These are phyloP conservation scores for Brassica carinata DNA, from an alignment of 345 rosid species.

Conservation along the genomic window DNA sequence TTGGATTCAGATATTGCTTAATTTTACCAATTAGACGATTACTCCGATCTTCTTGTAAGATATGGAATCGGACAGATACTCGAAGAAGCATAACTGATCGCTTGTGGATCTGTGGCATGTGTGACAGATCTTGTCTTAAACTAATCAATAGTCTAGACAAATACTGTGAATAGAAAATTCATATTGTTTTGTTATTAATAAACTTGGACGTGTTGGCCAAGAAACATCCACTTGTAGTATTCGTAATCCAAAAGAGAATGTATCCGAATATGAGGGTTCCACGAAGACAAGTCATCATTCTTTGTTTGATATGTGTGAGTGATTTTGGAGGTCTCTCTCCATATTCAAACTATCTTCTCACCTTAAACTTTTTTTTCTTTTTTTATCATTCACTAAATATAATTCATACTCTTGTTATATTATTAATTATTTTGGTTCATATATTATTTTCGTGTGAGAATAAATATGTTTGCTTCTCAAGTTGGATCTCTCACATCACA, in stretches of 20 bases:
- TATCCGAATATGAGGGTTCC: conserved; percentile 23
- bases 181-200: conserved; percentile 14
- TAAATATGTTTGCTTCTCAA: conserved; percentile 13
- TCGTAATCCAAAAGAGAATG: conserved; percentile 33
- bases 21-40: background rate
- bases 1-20: background rate
- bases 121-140: background rate
- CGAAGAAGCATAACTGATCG: conserved; percentile 13
- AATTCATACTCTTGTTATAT: background rate
- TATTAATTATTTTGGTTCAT: background rate
- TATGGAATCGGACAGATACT: conserved; percentile 3
- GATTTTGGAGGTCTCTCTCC: conserved; percentile 11
- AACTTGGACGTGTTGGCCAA: conserved; percentile 34
- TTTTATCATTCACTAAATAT: background rate
- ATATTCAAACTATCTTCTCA: background rate
- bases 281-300: conserved; percentile 23
- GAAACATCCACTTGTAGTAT: conserved; percentile 32
- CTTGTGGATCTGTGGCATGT: conserved; percentile 24
- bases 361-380: background rate
- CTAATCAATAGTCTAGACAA: background rate
- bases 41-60: background rate
- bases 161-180: conserved; percentile 18
- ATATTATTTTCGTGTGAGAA: background rate
- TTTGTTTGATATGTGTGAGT: conserved; percentile 23
- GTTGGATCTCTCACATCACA: conserved; percentile 28